Evolutionary conservation across 345 rosid species (phyloP), one percentile per base, ranked within the genome.

Genomic region (Conringia planisiliqua): DNA sequence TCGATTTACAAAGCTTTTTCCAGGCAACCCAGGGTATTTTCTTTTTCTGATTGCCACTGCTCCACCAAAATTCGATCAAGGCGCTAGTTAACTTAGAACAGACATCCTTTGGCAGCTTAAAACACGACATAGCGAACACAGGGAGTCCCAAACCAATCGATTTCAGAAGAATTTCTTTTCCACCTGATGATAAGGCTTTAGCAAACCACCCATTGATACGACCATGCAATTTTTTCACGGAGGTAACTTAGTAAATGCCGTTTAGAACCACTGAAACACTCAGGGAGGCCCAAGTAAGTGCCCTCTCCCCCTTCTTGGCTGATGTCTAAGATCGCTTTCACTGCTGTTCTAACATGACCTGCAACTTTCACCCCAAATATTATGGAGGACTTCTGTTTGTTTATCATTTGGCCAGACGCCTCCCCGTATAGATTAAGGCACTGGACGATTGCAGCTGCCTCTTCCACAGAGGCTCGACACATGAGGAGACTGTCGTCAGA

Each of bases 1-100:
- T 57, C 0, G 0, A 1, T 4, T 57, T 57, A 5, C 42, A 32
- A 0, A 57, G 12, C 0, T 35, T 35, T 9, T 57, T 3, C 26
- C 42, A 57, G 0, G 62, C 40, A 0, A 57, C 26, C 62, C 62
- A 57, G 0, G 26, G 0, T 0, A 57, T 57, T 2, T 57, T 57
- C 0, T 8, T 14, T 0, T 2, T 7, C 0, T 7, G 1, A 0
- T 7, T 0, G 0, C 38, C 38, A 2, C 3, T 16, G 0, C 40
- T 32, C 62, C 62, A 57, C 62, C 62, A 57, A 3, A 32, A 57
- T 0, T 57, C 40, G 0, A 9, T 33, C 62, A 57, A 3, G 0
- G 62, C 40, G 0, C 40, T 32, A 0, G 24, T 57, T 0, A 57
- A 5, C 9, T 32, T 1, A 0, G 14, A 5, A 1, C 62, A 32